Base-by-base conservation (phyloP, 1,284 basidiomycete genomes). In the Cutaneotrichosporon mucoides region DNA sequence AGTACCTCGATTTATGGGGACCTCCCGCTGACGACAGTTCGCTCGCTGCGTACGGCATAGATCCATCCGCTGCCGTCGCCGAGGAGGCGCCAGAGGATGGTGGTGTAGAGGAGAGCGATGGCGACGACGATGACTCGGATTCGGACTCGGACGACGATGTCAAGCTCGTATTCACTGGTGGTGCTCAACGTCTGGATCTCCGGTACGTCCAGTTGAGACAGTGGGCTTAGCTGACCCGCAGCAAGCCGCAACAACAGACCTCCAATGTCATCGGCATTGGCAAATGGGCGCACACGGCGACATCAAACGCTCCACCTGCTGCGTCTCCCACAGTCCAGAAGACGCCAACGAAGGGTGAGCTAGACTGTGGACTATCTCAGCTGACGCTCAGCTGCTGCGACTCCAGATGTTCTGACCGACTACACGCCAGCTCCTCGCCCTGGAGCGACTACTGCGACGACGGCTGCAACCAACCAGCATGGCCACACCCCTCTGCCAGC, bases 351-450 rank as follows among this genome's bases (percentile, higher is more conserved):
- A 65, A 64, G 59, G n/a, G 62, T 75, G 53, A 59, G 68, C 60
- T 38, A 36, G 1, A 6, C 13, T n/a, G 13, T 0, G 7, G 6
- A 11, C 6, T 3, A 4, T 51, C 10, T 57, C 63, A 35, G 61
- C 60, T 55, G 8, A 52, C 37, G 12, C 12, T 12, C 12, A 60
- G 55, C 79, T 3, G 49, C 56, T 34, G 80, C 82, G 9, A 82
- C 81, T 49, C 85, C 86, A 1, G 84, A 88, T 60, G 81, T 92
- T 56, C 90, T 90, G 15, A 93, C 92, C 8, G 92, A 95, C 78
- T 94, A 95, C 76, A 92, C 88, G 0, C 90, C 89, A 7, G 85
- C 87, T n/a, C 84, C 89, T 60, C 82, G 91, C 47, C 86, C 85
- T 2, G 55, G 54, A 4, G 34, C 51, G 4, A 3, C 51, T 8